Percentiles rank a stretch among this genome's conserved stretches.
These are phyloP conservation scores for Alternaria novae-zelandiae DNA, from an alignment of 2,329 filamentous ascomycete genomes.

Conservation along the genomic window DNA sequence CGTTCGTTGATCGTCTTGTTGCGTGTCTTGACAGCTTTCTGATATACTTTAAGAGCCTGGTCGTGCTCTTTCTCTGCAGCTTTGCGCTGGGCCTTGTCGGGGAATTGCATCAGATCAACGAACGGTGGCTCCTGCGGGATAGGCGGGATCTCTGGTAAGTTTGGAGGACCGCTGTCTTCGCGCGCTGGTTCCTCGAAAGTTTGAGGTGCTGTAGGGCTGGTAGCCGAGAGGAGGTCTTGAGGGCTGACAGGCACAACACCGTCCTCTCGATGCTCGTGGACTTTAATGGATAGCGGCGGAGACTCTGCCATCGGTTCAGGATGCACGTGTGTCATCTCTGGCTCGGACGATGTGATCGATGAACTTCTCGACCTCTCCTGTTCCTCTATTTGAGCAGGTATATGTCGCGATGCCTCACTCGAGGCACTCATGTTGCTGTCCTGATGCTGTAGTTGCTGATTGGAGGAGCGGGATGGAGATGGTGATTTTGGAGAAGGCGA, in stretches of 20 bases:
- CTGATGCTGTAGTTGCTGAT: constrained; percentile 5
- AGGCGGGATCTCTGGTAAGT: constrained; percentile 57
- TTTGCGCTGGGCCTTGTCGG: constrained; percentile 70
- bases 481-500: constrained; percentile 35
- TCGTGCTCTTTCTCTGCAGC: constrained; percentile 73
- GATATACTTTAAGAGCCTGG: constrained; percentile 67
- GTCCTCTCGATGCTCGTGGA: constrained; percentile 55
- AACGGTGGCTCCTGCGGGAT: constrained; percentile 62
- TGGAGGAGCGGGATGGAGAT: constrained; percentile 24
- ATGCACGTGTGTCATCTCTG: constrained; percentile 17
- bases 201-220: constrained; percentile 9
- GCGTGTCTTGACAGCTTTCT: constrained; percentile 70
- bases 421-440: constrained; percentile 4
- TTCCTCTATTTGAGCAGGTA: not conserved
- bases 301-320: constrained; percentile 33
- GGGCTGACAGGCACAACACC: constrained; percentile 38
- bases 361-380: constrained; percentile 9
- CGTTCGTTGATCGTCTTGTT: constrained; percentile 69
- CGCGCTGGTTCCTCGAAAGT: not conserved
- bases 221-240: constrained; percentile 35
- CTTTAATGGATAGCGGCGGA: constrained; percentile 55
- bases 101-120: constrained; percentile 64
- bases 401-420: not conserved
- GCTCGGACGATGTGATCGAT: constrained; percentile 19
- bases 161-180: constrained; percentile 11